These are phyloP conservation scores for Thuja plicata DNA, from an alignment of 83 land plant genomes.

Conservation along the genomic window DNA sequence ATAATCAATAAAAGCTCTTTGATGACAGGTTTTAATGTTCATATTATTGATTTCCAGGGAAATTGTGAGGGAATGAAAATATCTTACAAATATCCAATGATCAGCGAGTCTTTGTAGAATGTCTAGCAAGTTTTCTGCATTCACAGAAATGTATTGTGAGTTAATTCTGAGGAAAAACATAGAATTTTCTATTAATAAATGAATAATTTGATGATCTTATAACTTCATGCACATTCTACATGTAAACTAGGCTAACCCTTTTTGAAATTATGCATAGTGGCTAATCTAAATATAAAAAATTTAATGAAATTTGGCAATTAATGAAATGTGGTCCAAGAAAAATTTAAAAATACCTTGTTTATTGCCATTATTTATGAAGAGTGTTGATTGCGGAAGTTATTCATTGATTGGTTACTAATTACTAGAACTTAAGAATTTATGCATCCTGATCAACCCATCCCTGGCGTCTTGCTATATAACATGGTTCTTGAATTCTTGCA, in stretches of 20 bases:
- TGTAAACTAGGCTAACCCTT: neutral
- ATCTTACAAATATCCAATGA: neutral
- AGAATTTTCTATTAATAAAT: neutral
- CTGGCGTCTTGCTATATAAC: neutral
- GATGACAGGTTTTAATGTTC: neutral
- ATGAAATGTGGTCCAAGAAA: neutral
- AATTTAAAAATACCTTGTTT: neutral
- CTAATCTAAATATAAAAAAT: no score
- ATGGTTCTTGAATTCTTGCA: conserved; percentile 22
- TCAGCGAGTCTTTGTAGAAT: neutral
- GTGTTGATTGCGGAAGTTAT: neutral
- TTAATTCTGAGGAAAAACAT: neutral
- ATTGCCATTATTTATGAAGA: neutral
- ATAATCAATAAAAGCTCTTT: no score
- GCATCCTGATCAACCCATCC: neutral
- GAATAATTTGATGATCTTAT: neutral
- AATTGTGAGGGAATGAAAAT: neutral
- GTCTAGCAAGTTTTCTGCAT: neutral
- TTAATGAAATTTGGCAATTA: neutral
- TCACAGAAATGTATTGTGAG: neutral
- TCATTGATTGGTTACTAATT: neutral
- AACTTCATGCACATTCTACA: neutral
- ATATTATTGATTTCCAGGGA: neutral
- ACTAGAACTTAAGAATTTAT: neutral
- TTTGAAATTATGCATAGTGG: neutral